These are phyloP conservation scores for Suillus weaverae DNA, from an alignment of 768 basidiomycete species.

Conservation along the genomic window DNA sequence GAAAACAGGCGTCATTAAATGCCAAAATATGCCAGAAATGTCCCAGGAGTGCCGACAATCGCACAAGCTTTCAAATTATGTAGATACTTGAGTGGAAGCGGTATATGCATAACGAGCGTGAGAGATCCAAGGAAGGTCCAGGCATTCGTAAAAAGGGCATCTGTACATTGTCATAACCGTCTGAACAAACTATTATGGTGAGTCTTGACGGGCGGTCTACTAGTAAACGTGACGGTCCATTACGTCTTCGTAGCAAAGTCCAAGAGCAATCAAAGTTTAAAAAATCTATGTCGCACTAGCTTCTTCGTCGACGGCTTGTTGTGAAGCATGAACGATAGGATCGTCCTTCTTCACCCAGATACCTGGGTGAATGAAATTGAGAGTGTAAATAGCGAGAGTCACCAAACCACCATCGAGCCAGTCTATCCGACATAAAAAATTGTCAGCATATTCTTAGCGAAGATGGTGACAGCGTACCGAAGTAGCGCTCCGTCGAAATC, in stretches of 20 bases:
- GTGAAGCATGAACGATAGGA: background rate
- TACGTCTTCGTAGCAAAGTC: too few species aligned
- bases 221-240: background rate
- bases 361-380: slow-evolving; percentile 50
- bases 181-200: background rate
- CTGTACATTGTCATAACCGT: background rate
- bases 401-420: slow-evolving; percentile 52
- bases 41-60: background rate
- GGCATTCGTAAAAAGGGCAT: background rate
- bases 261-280: background rate
- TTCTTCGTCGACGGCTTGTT: background rate
- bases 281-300: background rate
- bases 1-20: background rate
- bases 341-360: slow-evolving; percentile 25
- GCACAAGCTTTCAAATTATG: background rate
- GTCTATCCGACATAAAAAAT: slow-evolving; percentile 31
- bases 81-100: background rate
- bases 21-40: background rate
- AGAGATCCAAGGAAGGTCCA: too few species aligned
- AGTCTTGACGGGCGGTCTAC: background rate
- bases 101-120: too few species aligned
- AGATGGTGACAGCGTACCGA: slow-evolving; percentile 36
- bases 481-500: slow-evolving; percentile 48
- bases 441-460: background rate
- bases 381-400: slow-evolving; percentile 42